Base-by-base conservation (phyloP, 1,284 basidiomycete genomes). In the Melampsora larici-populina region DNA sequence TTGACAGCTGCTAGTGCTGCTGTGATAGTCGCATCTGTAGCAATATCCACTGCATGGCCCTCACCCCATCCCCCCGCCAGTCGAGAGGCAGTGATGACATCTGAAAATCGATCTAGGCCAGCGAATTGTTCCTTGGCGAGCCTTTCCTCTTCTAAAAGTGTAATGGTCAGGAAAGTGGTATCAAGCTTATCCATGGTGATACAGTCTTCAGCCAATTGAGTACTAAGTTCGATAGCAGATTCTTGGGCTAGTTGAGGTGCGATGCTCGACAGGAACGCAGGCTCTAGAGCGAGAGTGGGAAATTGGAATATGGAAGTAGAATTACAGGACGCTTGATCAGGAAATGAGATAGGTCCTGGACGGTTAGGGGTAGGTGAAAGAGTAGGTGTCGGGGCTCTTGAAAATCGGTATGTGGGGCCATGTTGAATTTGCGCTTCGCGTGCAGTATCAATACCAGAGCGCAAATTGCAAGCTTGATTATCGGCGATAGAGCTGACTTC, bases 21-120 rank as follows among this genome's bases (percentile, higher is more conserved):
- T 55, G 63, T 73, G 62, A 73, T 73, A 7, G 43, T 73, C 26
- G 62, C 71, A 43, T 73, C 29, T 51, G 65, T 24, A 33, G 71
- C 71, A 29, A 73, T 46, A 51, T 73, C 58, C 65, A 65, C 48
- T 55, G 46, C 43, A 29, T 60, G 58, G 40, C 40, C 36, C 65
- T 62, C 71, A n/a, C 63, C 46, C 24, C 31, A 48, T 15, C 71
- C 71, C 18, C 46, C 60, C 6, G 62, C 26, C 13, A 73, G 62
- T 29, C 71, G 71, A 49, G 71, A 64, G 17, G 40, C 51, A 29
- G 71, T 73, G 60, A 73, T 65, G 43, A 73, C 65, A 48, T 64
- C 60, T 33, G 71, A 73, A 24, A 73, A 73, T 48, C 71, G 71
- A 49, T 62, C 63, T n/a, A 73, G 60, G 49, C 71, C 71, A 36